Evolutionary conservation across 768 basidiomycete species (phyloP), one percentile per base, ranked within the genome.

Genomic region (Russula dissimulans): DNA sequence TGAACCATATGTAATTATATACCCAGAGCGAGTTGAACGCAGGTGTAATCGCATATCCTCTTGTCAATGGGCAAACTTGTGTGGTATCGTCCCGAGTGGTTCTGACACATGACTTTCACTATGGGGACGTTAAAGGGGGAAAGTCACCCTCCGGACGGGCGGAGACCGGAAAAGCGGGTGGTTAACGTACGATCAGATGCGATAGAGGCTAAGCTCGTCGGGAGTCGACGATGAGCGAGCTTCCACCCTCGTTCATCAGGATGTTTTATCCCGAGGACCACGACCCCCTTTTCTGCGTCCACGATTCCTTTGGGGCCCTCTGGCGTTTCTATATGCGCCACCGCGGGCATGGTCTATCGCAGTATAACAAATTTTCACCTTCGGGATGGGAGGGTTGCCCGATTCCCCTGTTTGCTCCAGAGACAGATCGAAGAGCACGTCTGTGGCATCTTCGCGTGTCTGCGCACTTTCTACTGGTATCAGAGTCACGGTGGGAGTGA

Each of bases 391-490:
- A n/a, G 48, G 14, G 17, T 34, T 2, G 36, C 36, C 36, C 36
- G 9, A 7, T 3, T 32, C 26, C 34, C 36, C 12, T 31, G 58
- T 41, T 59, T 18, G 44, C 29, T 47, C 52, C 22, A 26, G 22
- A 26, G 22, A 26, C 22, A 26, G 22, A 26, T 26, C 22, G 39
- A 61, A 61, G 43, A 61, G 55, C 12, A 42, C 55, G 17, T 61
- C 55, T n/a, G 48, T 38, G 1, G 60, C 54, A 14, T 44, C 60
- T 41, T 61, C 47, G 15, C 55, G 55, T 17, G 60, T 61, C 55
- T 57, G 60, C 26, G 38, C 36, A 38, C 60, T 32, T 48, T 61
- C 60, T 22, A 11, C 4, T 7, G 14, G 42, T 9, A 31, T 18
- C 22, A 48, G 26, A 6, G 34, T 31, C 32, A 10, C 18, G 32